Evolutionary conservation across 495 filamentous ascomycete species (phyloP), one percentile per base, ranked within the genome.

Genomic region (Penicillium simplicissimum): DNA sequence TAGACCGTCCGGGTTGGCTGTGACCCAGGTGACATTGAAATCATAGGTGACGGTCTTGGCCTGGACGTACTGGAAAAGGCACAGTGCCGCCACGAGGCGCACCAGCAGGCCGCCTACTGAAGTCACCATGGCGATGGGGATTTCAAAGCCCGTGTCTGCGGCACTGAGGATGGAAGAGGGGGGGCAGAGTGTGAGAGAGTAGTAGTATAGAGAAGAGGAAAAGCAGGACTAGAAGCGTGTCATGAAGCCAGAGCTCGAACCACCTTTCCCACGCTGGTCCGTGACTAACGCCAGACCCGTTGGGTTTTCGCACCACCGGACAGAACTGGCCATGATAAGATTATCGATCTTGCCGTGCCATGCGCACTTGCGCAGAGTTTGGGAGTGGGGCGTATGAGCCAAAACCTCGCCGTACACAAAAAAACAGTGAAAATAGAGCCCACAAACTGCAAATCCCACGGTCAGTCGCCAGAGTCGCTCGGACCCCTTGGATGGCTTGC

Each of bases 21-120:
- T 86, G 7, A 92, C 87, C 92, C 93, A 96, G 33, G 82, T 82
- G 60, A 94, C 82, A 67, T 90, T 88, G 76, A 90, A 96, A 71
- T 96, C 81, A 69, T 91, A 89, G 25, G 81, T 86, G 56, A 92
- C 84, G 3, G 85, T 89, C 37, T 84, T 88, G 49, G 87, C 85
- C 51, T 65, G 71, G 34, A 63, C 28, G 52, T 31, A 40, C 35
- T 61, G 66, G 57, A 58, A 65, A 4, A 59, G 21, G 35, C 34
- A 55, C 5, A 69, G 25, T n/a, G 62, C 28, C 43, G 63, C 54
- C 36, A 42, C 33, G n/a, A 68, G 43, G 33, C 62, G 54, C 14
- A 54, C 21, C 17, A 65, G 37, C 19, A 60, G 34, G 55, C 58
- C 55, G 47, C 28, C 56, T 19, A 60, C 35, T 47, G 52, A 52